Base-by-base conservation (phyloP, 2,329 filamentous ascomycete species). In the Pyrenophora graminea region DNA sequence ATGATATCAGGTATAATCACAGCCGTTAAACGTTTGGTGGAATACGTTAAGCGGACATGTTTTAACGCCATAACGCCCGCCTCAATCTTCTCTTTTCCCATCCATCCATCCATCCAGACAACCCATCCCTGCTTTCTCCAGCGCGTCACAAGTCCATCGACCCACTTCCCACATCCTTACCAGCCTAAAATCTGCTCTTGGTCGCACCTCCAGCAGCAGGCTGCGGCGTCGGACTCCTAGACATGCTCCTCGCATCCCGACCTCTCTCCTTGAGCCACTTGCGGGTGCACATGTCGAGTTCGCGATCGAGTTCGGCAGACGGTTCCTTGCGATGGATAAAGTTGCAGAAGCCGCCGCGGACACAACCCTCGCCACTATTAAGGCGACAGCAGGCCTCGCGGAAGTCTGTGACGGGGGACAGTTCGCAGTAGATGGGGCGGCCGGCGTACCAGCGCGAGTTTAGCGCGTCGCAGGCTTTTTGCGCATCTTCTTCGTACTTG, bases 321-420 rank as follows among this genome's bases (percentile, higher is more conserved):
- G 94, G 94, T 72, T 97, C 94, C 81, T 99, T 99, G 70, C 94
- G 85, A 74, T 99, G 94, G 61, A 99, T 99, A 75, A 99, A 99
- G 76, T 99, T 99, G 82, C 94, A 99, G 80, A 97, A 97, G 27
- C 94, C 94, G 57, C 92, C 94, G 60, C 94, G 84, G 37, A 96
- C 91, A 76, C 94, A 99, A 38, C 94, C 94, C 76, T 97, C 94
- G 56, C 94, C 94, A 33, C 85, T 89, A 71, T 99, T 99, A 21
- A 97, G 81, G 47, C 94, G 85, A 77, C 94, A 99, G 75, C 94
- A 99, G 15, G 94, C 94, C 80, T 99, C 94, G 72, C 94, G 84
- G 76, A 99, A 99, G 78, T 99, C 94, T 59, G 94, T 99, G 49
- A 99, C 94, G 64, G 94, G 94, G 45, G 87, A 92, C 49, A 99